Evolutionary conservation across 2,329 filamentous ascomycete genomes (phyloP).

Genomic region (Periconia sp.): DNA sequence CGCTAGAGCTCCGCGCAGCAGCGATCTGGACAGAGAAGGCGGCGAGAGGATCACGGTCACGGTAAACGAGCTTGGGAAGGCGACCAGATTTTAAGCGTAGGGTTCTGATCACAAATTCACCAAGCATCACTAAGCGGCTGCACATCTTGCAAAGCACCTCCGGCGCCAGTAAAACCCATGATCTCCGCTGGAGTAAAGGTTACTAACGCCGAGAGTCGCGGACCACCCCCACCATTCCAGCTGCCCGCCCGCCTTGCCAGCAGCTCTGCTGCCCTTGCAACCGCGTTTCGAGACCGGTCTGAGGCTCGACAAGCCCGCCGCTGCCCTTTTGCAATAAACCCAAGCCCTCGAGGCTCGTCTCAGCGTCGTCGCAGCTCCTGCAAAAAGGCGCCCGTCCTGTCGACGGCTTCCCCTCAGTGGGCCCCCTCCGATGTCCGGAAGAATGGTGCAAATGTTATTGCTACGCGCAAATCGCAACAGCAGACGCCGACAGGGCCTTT

Average conservation of each 20-base stretch:
- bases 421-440: slow-evolving; percentile 27
- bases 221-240: slow-evolving; percentile 33
- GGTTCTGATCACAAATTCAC: slow-evolving; percentile 27
- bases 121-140: slow-evolving; percentile 43
- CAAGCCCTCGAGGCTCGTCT: slow-evolving; percentile 14
- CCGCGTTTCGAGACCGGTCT: slow-evolving; percentile 4
- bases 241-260: slow-evolving; percentile 4
- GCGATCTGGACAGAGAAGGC: too few species aligned
- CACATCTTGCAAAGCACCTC: slow-evolving; percentile 36
- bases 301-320: slow-evolving; percentile 3
- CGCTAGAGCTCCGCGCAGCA: slow-evolving; percentile 22
- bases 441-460: too few species aligned
- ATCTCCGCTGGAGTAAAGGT: slow-evolving; percentile 33
- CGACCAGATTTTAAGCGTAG: slow-evolving; percentile 22
- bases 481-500: too few species aligned
- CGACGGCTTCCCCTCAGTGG: slow-evolving; percentile 25
- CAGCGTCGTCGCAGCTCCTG: slow-evolving; percentile 23
- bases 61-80: not conserved
- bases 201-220: slow-evolving; percentile 36
- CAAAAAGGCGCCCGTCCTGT: slow-evolving; percentile 8
- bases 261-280: slow-evolving; percentile 6
- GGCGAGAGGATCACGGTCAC: not conserved
- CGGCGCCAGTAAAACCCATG: slow-evolving; percentile 30
- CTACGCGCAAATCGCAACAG: not conserved
- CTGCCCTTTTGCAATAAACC: too few species aligned